Evolutionary conservation across 768 basidiomycete genomes (phyloP), one percentile per base, ranked within the genome.

Genomic region (Omphalotus guepiniiformis): DNA sequence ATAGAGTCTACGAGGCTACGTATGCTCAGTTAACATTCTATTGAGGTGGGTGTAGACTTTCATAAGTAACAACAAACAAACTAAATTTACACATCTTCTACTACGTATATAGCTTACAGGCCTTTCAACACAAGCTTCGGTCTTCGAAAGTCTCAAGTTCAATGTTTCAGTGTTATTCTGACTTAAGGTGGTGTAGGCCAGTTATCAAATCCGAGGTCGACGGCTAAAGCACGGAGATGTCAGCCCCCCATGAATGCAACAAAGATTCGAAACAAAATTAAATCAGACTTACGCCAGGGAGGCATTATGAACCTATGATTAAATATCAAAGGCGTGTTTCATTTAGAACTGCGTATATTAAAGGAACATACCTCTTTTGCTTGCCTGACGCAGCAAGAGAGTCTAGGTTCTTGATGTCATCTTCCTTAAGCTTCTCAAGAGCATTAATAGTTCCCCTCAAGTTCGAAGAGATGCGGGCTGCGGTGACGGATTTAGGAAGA

Each of bases 401-500:
- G 56, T 87, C 83, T 16, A 87, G 72, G 41, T 58, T 58, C 49
- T 68, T 72, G 51, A 86, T 64, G 50, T 87, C 85, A 49, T 65
- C 68, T 28, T 69, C 50, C 16, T 69, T 67, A 22, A 86, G 63
- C 54, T 72, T 76, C 8, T 65, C 62, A 32, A 64, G 58, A 3
- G 77, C 81, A 22, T 58, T 58, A 19, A 79, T 39, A 15, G 81
- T 64, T 22, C 83, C 83, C 9, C 60, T 64, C 42, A 80, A 58
- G 61, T 85, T 86, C 2, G 75, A 64, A 16, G 71, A 66, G 61
- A 92, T 88, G 45, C 89, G 80, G 27, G 73, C 61, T 23, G 79
- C 76, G 1, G 77, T 92, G 29, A 92, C 84, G 5, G 86, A 88
- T 66, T 91, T 92, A 2, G 90, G 80, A 28, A 94, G 75, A 23